Conservation (phyloP, 2,329 filamentous ascomycete species). For the Fusarium begoniae region DNA sequence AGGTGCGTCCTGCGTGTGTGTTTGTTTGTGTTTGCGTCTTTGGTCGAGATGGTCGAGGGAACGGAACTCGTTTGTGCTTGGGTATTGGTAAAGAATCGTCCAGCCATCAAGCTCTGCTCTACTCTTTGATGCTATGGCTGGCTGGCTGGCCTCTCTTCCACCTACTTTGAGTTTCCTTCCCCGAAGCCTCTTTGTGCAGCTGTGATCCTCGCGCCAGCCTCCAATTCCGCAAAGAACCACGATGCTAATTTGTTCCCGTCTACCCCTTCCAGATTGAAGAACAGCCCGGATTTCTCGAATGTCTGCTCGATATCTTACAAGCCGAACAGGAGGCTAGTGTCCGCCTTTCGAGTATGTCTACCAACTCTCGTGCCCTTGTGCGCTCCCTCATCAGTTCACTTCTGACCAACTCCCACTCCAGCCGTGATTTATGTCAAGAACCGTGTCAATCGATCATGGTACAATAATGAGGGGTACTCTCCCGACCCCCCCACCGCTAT, state of each 20-base stretch:
- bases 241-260: slow-evolving; percentile 33
- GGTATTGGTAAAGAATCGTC: background rate
- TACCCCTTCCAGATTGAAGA: slow-evolving; percentile 77
- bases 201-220: slow-evolving; percentile 26
- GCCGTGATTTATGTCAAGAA: slow-evolving; percentile 99
- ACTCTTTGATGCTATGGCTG: background rate
- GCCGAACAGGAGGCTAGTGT: slow-evolving; percentile 86
- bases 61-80: slow-evolving; percentile 6
- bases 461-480: slow-evolving; percentile 77
- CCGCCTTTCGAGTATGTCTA: slow-evolving; percentile 82
- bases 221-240: background rate
- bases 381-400: slow-evolving; percentile 33
- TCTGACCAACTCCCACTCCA: slow-evolving; percentile 51
- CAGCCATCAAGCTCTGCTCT: background rate
- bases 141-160: background rate
- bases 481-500: slow-evolving; percentile 65
- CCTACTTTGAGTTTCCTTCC: slow-evolving; percentile 4
- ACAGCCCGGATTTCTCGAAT: slow-evolving; percentile 88
- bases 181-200: slow-evolving; percentile 18
- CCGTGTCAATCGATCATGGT: slow-evolving; percentile 92
- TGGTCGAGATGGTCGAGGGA: slow-evolving; percentile 12
- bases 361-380: slow-evolving; percentile 13
- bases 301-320: slow-evolving; percentile 89
- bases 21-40: background rate
- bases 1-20: slow-evolving; percentile 63